Base-by-base conservation (phyloP, 139 green algal genomes). In the Penium margaritaceum region DNA sequence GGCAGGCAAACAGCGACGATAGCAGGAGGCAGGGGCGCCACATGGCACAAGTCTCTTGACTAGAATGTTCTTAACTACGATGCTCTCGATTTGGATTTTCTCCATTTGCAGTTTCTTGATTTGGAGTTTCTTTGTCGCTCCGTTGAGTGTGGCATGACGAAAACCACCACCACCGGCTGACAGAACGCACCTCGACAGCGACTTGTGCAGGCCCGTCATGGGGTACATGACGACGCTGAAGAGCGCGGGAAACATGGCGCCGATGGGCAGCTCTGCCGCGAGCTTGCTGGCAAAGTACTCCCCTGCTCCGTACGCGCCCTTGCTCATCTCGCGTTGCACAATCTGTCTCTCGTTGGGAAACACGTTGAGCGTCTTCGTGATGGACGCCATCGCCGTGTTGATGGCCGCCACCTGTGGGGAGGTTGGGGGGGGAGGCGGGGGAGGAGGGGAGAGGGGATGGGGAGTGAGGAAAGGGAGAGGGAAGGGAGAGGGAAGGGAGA, bases 221-320 rank as follows among this genome's bases (percentile, higher is more conserved):
- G 81, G 81, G 55, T 79, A 78, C 14, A 85, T 29, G 15, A 85
- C 36, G 29, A 15, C 15, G 27, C 68, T 63, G 60, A 86, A 86
- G 15, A 80, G 38, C 14, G 81, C 27, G 1, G 81, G 81, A 38
- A 83, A 85, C 27, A 85, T 15, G 24, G 79, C 79, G 9, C 46
- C 41, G 17, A 86, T 51, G 1, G 81, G 81, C 30, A 82, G 65
- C 74, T 86, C 81, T 12, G 81, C 72, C 0, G 82, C 37, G 12
- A 86, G 39, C 67, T 86, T 86, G 27, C 43, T 47, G 14, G 77
- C 32, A 38, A 86, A 82, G 69, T 86, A 86, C 29, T 72, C 66
- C 1, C 63, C 64, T 0, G 82, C 51, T 0, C 43, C 46, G 64
- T 86, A 86, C 7, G 29, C 34, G 34, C 63, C 24, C 36, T 70